A percentile compares a stretch with the other conserved stretches of the same genome.
These are phyloP conservation scores for Tuber umbilicatum DNA, from an alignment of 495 filamentous ascomycete species.

Conservation along the genomic window DNA sequence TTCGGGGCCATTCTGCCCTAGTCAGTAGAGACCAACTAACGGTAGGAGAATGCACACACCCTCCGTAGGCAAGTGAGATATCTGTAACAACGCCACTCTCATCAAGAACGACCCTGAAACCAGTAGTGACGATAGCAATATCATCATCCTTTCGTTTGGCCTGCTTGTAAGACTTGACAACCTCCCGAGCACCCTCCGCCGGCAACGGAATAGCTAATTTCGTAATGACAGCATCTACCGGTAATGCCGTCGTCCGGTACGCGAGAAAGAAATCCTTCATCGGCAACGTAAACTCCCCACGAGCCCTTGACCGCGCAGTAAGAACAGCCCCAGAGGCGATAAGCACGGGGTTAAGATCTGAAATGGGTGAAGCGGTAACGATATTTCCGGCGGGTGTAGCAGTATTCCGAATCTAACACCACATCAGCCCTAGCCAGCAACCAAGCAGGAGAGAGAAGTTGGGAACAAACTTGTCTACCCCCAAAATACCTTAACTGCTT, in stretches of 20 bases:
- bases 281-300: conserved; percentile 37
- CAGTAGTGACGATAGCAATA: conserved; percentile 89
- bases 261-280: conserved; percentile 43
- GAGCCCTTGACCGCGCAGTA: conserved; percentile 32
- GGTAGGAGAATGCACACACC: conserved; percentile 36
- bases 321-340: conserved; percentile 43
- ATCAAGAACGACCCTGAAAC: conserved; percentile 63
- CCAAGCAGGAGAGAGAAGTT: neutral
- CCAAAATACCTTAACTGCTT: conserved; percentile 46
- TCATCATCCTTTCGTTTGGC: conserved; percentile 95
- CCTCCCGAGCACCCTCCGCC: conserved; percentile 51
- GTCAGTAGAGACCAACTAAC: conserved; percentile 19
- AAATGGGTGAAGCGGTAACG: conserved; percentile 45
- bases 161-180: conserved; percentile 81
- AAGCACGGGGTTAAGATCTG: conserved; percentile 45
- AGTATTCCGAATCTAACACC: conserved; percentile 43
- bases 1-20: conserved; percentile 64
- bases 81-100: conserved; percentile 60
- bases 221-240: conserved; percentile 45
- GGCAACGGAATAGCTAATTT: conserved; percentile 48
- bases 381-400: conserved; percentile 46
- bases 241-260: conserved; percentile 44
- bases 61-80: conserved; percentile 77
- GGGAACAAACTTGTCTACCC: conserved; percentile 40
- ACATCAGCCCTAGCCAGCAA: neutral